These are phyloP conservation scores for Fusarium sambucinum DNA, from an alignment of 2,329 filamentous ascomycete species.

Conservation along the genomic window DNA sequence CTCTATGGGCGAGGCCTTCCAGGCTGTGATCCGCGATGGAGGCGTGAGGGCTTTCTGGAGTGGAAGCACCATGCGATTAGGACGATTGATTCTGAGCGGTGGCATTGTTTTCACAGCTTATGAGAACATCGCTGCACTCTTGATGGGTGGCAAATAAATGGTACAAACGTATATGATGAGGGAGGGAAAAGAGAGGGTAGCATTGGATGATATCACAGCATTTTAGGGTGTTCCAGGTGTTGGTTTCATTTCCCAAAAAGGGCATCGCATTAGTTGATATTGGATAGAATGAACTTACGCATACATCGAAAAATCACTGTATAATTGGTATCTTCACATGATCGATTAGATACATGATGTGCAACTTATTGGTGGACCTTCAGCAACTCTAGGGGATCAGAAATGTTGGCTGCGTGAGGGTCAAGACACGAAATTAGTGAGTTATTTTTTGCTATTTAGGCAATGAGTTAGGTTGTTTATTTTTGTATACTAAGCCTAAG, in stretches of 20 bases:
- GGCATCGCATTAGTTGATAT: background rate
- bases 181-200: background rate
- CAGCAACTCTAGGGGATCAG: no score
- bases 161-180: rapidly evolving
- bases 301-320: background rate
- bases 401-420: no score
- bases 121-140: conserved; percentile 61
- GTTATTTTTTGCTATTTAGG: no score
- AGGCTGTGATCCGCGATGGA: conserved; percentile 65
- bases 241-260: background rate
- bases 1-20: conserved; percentile 67
- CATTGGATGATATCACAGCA: background rate
- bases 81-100: conserved; percentile 73
- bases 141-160: conserved; percentile 19
- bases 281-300: background rate
- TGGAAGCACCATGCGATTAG: conserved; percentile 75
- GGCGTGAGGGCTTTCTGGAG: conserved; percentile 74
- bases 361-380: background rate
- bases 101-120: conserved; percentile 74
- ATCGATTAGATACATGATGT: rapidly evolving
- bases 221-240: background rate
- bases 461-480: no score
- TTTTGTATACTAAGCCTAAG: no score
- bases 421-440: no score
- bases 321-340: background rate